Percentiles rank a stretch among this genome's conserved stretches.
These are phyloP conservation scores for Penicillium cosmopolitanum DNA, from an alignment of 495 filamentous ascomycete genomes.

Conservation along the genomic window DNA sequence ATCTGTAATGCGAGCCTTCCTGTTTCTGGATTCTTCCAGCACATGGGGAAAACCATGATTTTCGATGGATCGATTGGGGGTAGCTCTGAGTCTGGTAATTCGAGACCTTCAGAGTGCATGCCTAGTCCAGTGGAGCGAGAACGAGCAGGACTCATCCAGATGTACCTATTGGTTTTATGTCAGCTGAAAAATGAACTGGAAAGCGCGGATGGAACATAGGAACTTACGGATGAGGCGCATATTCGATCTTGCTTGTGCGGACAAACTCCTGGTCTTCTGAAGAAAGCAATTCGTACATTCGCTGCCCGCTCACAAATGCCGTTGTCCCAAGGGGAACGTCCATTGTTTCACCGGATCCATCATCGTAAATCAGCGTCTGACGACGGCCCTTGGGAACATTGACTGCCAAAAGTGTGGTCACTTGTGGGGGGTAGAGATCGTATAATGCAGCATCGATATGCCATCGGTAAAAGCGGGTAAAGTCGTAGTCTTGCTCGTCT, in stretches of 20 bases:
- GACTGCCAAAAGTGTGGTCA: conserved; percentile 71
- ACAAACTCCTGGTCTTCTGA: conserved; percentile 67
- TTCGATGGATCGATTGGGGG: conserved; percentile 65
- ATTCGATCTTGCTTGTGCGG: conserved; percentile 65
- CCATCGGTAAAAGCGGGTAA: conserved; percentile 77
- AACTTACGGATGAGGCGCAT: conserved; percentile 66
- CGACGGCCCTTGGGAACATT: conserved; percentile 64
- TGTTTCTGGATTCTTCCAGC: conserved; percentile 72
- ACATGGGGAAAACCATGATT: conserved; percentile 70
- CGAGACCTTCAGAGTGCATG: conserved; percentile 61
- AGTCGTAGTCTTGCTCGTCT: conserved; percentile 63
- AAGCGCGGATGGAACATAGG: background rate
- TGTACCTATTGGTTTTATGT: conserved; percentile 47
- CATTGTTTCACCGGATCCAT: conserved; percentile 67
- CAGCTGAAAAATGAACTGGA: background rate
- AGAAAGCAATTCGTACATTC: conserved; percentile 65
- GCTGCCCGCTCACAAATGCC: conserved; percentile 69
- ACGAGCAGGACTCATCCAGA: conserved; percentile 72
- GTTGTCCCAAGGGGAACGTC: conserved; percentile 75
- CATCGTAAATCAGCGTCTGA: conserved; percentile 71
- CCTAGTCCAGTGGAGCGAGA: conserved; percentile 69
- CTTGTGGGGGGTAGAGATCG: conserved; percentile 68
- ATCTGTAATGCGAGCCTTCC: conserved; percentile 69
- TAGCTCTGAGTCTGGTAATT: conserved; percentile 58
- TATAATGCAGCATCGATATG: conserved; percentile 80